Evolutionary conservation across 176 grass and related monocot species (phyloP).

Genomic region (Ananas comosus): DNA sequence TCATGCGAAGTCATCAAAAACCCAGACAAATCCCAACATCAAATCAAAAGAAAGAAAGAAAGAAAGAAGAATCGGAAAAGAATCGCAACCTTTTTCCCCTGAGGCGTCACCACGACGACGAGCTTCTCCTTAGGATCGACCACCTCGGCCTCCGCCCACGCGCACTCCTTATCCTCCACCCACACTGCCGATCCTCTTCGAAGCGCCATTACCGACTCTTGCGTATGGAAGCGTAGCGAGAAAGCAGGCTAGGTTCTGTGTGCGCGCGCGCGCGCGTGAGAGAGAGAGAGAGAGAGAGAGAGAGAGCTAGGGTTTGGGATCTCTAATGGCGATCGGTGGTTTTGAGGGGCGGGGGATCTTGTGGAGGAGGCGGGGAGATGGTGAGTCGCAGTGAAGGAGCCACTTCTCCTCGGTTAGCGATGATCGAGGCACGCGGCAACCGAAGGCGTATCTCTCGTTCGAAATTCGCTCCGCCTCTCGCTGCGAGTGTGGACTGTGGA

Average conservation of each 20-base stretch:
- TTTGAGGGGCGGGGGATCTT: neutral
- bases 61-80: too few species aligned
- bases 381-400: neutral
- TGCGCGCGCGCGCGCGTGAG: neutral
- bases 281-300: slow-evolving; percentile 16
- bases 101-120: slow-evolving; percentile 25
- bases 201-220: slow-evolving; percentile 12
- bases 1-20: slow-evolving; percentile 6
- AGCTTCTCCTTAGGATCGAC: slow-evolving; percentile 17
- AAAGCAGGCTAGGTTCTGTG: too few species aligned
- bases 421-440: neutral
- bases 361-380: neutral
- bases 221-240: neutral
- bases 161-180: slow-evolving; percentile 45
- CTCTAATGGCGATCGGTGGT: neutral
- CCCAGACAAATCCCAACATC: slow-evolving; percentile 16
- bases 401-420: neutral
- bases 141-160: slow-evolving; percentile 60
- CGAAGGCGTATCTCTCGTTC: neutral
- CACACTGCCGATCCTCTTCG: slow-evolving; percentile 43
- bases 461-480: neutral
- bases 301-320: slow-evolving; percentile 9
- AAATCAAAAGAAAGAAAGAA: neutral
- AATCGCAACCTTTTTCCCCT: slow-evolving; percentile 30
- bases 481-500: neutral